Conservation (phyloP, 2,329 filamentous ascomycete genomes). For the Neofusicoccum laricinum region DNA sequence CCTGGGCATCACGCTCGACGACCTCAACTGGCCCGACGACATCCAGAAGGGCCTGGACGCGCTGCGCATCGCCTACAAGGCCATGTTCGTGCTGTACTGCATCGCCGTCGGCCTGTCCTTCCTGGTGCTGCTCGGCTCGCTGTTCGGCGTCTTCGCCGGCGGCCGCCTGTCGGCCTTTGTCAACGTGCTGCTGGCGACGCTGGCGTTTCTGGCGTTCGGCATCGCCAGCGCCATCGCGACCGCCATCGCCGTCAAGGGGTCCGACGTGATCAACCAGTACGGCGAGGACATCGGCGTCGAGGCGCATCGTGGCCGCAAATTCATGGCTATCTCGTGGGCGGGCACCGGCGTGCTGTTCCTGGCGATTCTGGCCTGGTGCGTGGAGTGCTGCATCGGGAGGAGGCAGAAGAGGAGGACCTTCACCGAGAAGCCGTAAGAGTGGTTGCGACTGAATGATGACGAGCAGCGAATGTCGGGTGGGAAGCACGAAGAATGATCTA, state of each 20-base stretch:
- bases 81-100: constrained; percentile 59
- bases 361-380: constrained; percentile 26
- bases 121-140: constrained; percentile 46
- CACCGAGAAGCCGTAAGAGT: constrained; percentile 1
- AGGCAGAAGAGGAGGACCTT: background rate
- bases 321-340: constrained; percentile 60
- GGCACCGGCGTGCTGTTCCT: constrained; percentile 48
- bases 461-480: background rate
- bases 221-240: constrained; percentile 73
- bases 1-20: constrained; percentile 46
- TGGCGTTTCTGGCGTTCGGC: constrained; percentile 60
- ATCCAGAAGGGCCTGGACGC: constrained; percentile 54
- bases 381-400: constrained; percentile 30
- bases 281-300: constrained; percentile 50
- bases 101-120: constrained; percentile 55
- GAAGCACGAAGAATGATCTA: background rate
- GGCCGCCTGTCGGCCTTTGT: constrained; percentile 42
- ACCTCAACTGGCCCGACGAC: constrained; percentile 56
- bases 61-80: constrained; percentile 49
- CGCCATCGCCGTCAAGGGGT: constrained; percentile 56
- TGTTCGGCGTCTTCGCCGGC: constrained; percentile 42
- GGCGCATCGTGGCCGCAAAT: constrained; percentile 52
- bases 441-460: background rate
- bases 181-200: constrained; percentile 49
- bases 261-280: constrained; percentile 52